Evolutionary conservation across 805 yeast genomes (phyloP), one percentile per base, ranked within the genome.

Genomic region (Starmerella cellae): DNA sequence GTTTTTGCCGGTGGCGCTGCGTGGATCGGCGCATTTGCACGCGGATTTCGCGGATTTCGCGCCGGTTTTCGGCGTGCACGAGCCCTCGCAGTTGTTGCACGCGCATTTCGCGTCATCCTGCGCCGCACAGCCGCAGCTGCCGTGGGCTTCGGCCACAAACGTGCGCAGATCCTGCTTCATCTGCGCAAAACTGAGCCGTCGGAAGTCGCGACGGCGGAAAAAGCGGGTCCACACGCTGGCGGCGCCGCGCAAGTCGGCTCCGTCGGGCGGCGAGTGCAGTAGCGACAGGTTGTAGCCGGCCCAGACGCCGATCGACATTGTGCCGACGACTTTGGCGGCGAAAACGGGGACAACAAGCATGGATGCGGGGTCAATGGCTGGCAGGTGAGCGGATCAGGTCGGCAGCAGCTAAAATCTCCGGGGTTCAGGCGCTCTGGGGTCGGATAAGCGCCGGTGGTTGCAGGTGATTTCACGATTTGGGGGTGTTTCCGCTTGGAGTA

Each of bases 261-360:
- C 30, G 10, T 26, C 33, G 20, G 11, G 40, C 35, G 53, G 42
- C 26, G 13, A 4, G 41, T 41, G 33, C 43, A 52, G 38, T 17
- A 53, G 37, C 10, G 58, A 51, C 17, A 49, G 36, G 46, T 59
- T 54, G 36, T 54, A 52, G 21, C 63, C 63, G 37, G 64, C 60
- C 50, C 61, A 55, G 20, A 60, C 47, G 19, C 64, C 64, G 34
- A 60, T 48, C 16, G 63, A 53, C 23, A 57, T 57, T 24, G 64
- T 60, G 10, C 64, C 64, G 22, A 58, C 41, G 37, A 60, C 60
- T 42, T 60, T 60, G 38, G 62, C 53, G 21, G 59, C 41, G 30
- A 60, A 53, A 11, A 57, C 44, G 11, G 57, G 44, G 35, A 45
- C 50, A 22, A 17, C 36, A 14, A 14, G 4, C 36, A 33, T 33